These are phyloP conservation scores for Microcyclosporella mali DNA, from an alignment of 2,329 filamentous ascomycete species.

Conservation along the genomic window DNA sequence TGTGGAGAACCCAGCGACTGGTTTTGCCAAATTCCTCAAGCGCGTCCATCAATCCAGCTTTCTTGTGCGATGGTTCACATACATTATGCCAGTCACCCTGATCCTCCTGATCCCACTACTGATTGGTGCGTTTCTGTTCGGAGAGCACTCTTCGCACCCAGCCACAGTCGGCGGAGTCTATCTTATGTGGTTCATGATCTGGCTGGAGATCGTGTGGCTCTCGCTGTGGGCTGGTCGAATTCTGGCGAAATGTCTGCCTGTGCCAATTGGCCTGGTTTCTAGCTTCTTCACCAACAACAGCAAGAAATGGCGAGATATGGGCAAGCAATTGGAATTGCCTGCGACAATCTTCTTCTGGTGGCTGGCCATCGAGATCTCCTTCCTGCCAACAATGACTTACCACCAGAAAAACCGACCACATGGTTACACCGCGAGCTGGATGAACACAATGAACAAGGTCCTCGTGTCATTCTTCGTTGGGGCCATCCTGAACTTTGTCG, in stretches of 20 bases:
- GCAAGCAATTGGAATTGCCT: conserved; percentile 75
- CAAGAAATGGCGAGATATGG: conserved; percentile 91
- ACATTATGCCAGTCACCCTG: conserved; percentile 59
- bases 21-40: conserved; percentile 59
- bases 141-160: conserved; percentile 13
- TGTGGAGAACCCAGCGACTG: conserved; percentile 56
- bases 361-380: conserved; percentile 78
- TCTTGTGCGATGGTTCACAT: conserved; percentile 63
- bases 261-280: conserved; percentile 56
- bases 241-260: conserved; percentile 59
- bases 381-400: conserved; percentile 71
- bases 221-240: conserved; percentile 73
- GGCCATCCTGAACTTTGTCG: conserved; percentile 71
- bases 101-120: conserved; percentile 63
- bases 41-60: conserved; percentile 59
- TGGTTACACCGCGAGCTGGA: conserved; percentile 56
- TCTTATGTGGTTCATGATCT: conserved; percentile 88
- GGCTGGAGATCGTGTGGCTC: conserved; percentile 90
- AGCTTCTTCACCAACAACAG: conserved; percentile 76
- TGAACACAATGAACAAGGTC: conserved; percentile 73
- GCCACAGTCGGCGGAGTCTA: conserved; percentile 64
- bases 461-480: conserved; percentile 79
- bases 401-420: conserved; percentile 52
- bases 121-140: conserved; percentile 55
- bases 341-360: conserved; percentile 88